phyloP scores from a whole-genome alignment of 306 rosid species.

The Fragaria nilgerrensis region DNA sequence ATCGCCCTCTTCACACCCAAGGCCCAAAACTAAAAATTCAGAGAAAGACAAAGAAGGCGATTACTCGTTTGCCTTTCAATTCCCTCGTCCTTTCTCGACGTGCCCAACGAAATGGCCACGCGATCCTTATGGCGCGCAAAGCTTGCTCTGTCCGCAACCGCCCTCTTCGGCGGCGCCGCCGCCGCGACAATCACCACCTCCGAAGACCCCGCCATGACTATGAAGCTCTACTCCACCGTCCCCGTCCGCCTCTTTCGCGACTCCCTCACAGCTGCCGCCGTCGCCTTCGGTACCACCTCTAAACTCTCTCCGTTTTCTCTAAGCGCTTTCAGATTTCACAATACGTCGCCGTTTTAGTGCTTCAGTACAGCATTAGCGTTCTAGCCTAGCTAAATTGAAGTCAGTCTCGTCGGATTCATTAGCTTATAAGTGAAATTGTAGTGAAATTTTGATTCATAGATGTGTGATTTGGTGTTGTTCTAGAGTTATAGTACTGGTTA shows the following conservation, averaged over 20 bases:
- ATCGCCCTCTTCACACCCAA: not conserved
- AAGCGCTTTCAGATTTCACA: not conserved
- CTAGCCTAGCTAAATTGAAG: not conserved
- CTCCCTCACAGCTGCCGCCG: conserved; percentile 62
- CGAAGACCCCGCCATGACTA: conserved; percentile 64
- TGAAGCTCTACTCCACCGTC: conserved; percentile 68
- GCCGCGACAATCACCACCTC: conserved; percentile 70
- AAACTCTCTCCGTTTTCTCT: not conserved
- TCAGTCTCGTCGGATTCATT: not conserved
- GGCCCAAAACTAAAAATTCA: not conserved
- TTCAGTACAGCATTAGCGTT: not conserved
- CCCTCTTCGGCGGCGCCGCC: conserved; percentile 57
- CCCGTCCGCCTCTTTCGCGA: conserved; percentile 80
- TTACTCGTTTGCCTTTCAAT: not conserved
- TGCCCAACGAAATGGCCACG: conserved; percentile 44
- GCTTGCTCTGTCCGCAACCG: conserved; percentile 52
- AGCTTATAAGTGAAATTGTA: not conserved
- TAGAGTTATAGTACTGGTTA: not conserved
- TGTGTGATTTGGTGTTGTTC: not conserved
- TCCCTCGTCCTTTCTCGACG: not conserved
- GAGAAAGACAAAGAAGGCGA: not conserved
- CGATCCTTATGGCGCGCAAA: conserved; percentile 77
- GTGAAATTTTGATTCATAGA: not conserved
- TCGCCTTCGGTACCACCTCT: conserved; percentile 63
- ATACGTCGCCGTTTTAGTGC: not conserved